Percentiles rank a stretch among this genome's conserved stretches.
These are phyloP conservation scores for Borealophlyctis nickersoniae DNA, from an alignment of 192 early-diverging fungal genomes.

Conservation along the genomic window DNA sequence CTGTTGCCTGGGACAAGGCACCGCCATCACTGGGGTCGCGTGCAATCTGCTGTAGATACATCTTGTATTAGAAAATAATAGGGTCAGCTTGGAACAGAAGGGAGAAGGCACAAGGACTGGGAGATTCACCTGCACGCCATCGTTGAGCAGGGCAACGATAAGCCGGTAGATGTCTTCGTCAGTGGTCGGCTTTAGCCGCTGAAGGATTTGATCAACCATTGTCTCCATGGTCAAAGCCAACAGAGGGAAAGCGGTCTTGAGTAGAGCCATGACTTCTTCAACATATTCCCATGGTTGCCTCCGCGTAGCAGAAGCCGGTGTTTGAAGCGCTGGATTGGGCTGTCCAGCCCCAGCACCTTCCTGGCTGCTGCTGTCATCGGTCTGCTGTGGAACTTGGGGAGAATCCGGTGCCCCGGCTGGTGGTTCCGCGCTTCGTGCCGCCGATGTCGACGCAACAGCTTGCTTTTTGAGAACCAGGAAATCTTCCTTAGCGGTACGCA, in stretches of 20 bases:
- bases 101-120: too few relatives aligned
- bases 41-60: constrained; percentile 64
- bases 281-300: constrained; percentile 80
- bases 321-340: background rate
- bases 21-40: constrained; percentile 62
- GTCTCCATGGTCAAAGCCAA: constrained; percentile 95
- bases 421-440: too few relatives aligned
- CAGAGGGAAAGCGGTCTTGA: constrained; percentile 93
- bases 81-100: too few relatives aligned
- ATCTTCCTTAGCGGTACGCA: constrained; percentile 92
- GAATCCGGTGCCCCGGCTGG: background rate
- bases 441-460: constrained; percentile 9
- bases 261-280: constrained; percentile 91
- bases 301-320: constrained; percentile 17
- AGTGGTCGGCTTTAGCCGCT: constrained; percentile 85
- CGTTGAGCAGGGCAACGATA: constrained; percentile 86
- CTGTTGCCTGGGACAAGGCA: constrained; percentile 62
- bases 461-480: constrained; percentile 62
- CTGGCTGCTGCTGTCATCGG: too few relatives aligned
- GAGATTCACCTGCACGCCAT: constrained; percentile 73
- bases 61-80: too few relatives aligned
- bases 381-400: background rate
- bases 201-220: constrained; percentile 97
- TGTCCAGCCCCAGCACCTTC: background rate
- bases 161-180: constrained; percentile 98